phyloP scores from a whole-genome alignment of 2,329 filamentous ascomycete genomes.

The Thielaviopsis punctulata region DNA sequence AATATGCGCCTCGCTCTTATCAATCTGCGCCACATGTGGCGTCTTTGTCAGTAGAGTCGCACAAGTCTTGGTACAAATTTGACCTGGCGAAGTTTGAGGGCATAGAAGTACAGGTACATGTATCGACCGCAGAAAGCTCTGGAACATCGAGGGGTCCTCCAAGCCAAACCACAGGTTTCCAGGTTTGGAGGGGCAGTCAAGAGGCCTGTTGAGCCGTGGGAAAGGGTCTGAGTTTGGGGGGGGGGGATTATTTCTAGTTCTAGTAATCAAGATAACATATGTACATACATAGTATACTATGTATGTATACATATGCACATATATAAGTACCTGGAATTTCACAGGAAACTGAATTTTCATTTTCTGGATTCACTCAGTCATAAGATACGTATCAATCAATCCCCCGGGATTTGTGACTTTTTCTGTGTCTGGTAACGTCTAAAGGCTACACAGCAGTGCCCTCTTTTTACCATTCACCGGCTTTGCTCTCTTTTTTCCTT shows the following conservation, averaged over 20 bases:
- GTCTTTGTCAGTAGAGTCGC: no score
- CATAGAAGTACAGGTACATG: background rate
- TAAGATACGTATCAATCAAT: background rate
- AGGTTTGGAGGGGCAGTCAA: background rate
- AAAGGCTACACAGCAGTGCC: background rate
- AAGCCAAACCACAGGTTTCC: background rate
- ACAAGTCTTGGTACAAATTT: background rate
- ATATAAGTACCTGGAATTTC: no score
- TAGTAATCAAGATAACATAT: no score
- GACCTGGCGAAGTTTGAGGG: background rate
- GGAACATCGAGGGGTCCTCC: background rate
- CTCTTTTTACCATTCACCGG: background rate
- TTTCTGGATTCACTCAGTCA: background rate
- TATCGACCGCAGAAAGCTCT: background rate
- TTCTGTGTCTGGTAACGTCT: background rate
- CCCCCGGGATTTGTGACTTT: background rate
- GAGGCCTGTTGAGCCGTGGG: no score
- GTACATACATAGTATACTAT: no score
- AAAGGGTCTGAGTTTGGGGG: no score
- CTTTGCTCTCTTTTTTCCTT: background rate
- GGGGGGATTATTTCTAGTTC: no score
- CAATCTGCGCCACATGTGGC: background rate
- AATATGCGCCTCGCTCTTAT: background rate
- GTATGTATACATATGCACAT: no score
- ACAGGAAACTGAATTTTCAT: no score